phyloP scores from a whole-genome alignment of 148 eudicot species.

The Chenopodium suecicum region DNA sequence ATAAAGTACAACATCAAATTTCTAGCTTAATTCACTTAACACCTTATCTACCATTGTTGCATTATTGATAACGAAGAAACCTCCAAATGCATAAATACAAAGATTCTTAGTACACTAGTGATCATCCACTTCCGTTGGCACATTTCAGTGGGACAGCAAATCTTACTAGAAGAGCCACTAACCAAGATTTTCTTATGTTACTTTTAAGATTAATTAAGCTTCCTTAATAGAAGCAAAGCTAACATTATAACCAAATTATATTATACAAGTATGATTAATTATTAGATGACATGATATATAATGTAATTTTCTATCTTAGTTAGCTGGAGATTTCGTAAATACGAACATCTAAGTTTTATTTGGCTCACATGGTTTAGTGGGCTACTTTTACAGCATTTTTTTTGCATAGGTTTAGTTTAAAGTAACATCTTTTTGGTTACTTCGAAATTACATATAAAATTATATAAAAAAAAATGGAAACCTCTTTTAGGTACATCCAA shows the following conservation, averaged over 20 bases:
- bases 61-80: background rate
- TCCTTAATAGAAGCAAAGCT: constrained; percentile 8
- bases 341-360: background rate
- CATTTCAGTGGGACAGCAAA: constrained; percentile 9
- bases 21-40: background rate
- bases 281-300: background rate
- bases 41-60: background rate
- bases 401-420: background rate
- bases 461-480: no score
- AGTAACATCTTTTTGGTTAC: background rate
- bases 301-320: background rate
- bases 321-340: constrained; percentile 11
- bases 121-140: background rate
- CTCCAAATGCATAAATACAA: background rate
- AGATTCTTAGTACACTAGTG: background rate
- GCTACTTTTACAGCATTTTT: background rate
- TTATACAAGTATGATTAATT: no score
- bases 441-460: no score
- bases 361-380: constrained; percentile 19
- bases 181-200: background rate
- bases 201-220: background rate
- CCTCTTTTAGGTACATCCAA: background rate
- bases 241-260: background rate
- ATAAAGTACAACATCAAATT: background rate
- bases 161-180: constrained; percentile 9